Evolutionary conservation across 2,329 filamentous ascomycete species (phyloP).

Genomic region (Nectriaceae sp.): DNA sequence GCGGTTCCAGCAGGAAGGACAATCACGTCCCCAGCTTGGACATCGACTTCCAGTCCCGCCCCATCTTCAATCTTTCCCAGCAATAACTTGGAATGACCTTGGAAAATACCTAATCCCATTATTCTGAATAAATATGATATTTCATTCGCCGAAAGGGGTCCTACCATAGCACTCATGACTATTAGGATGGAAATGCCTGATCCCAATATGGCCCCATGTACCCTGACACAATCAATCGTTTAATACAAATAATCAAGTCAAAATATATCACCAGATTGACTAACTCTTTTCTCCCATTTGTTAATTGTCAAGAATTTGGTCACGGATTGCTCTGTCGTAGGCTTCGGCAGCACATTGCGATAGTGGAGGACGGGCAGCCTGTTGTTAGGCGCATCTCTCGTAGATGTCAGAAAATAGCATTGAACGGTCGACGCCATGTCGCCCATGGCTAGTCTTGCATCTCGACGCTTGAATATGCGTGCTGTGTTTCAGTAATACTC

Average conservation of each 20-base stretch:
- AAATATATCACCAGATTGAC: background rate
- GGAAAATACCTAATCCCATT: conserved; percentile 17
- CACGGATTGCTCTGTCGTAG: conserved; percentile 12
- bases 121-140: background rate
- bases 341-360: conserved; percentile 14
- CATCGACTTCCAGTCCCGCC: conserved; percentile 14
- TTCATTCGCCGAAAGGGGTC: background rate
- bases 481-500: no score
- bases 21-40: conserved; percentile 21
- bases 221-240: conserved; percentile 6
- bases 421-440: conserved; percentile 12
- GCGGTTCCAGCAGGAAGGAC: conserved; percentile 23
- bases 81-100: conserved; percentile 20
- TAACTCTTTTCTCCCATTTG: conserved; percentile 25
- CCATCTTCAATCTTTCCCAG: conserved; percentile 20
- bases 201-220: conserved; percentile 23
- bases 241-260: background rate
- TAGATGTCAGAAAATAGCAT: conserved; percentile 18
- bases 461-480: no score
- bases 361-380: conserved; percentile 23
- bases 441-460: no score
- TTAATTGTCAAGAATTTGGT: conserved; percentile 17
- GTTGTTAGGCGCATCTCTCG: conserved; percentile 21
- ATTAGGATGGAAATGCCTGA: conserved; percentile 27
- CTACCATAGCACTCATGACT: conserved; percentile 27